These are phyloP conservation scores for Pontederia paniculata DNA, from an alignment of 176 grass and related monocot species.

Conservation along the genomic window DNA sequence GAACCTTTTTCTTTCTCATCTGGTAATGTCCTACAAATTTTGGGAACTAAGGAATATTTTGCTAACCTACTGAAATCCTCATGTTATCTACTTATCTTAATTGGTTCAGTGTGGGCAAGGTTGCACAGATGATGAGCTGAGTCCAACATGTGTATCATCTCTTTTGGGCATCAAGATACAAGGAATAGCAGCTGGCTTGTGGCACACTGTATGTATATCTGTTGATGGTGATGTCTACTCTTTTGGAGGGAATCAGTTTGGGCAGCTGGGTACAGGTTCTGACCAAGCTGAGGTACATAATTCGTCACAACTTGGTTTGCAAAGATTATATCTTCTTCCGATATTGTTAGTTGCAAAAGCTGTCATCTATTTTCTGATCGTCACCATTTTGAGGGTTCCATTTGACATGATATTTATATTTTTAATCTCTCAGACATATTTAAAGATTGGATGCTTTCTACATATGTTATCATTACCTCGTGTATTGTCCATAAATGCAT, in stretches of 20 bases:
- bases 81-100: conserved; percentile 18
- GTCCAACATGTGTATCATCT: conserved; percentile 80
- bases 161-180: conserved; percentile 84
- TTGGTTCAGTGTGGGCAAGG: conserved; percentile 82
- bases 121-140: conserved; percentile 82
- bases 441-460: too few relatives aligned
- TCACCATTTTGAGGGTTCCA: too few relatives aligned
- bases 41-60: not conserved
- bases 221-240: conserved; percentile 88
- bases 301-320: not conserved
- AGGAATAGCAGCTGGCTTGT: conserved; percentile 75
- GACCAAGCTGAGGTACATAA: conserved; percentile 88
- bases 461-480: too few relatives aligned
- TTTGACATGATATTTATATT: too few relatives aligned
- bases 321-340: not conserved
- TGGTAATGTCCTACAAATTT: too few relatives aligned
- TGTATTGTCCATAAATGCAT: too few relatives aligned
- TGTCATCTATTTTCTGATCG: too few relatives aligned
- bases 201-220: conserved; percentile 91
- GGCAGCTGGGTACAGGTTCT: conserved; percentile 91
- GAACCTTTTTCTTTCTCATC: too few relatives aligned
- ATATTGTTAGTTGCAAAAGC: too few relatives aligned
- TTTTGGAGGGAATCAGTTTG: conserved; percentile 96
- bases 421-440: too few relatives aligned
- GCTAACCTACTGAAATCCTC: not conserved